Evolutionary conservation across 371 early-diverging fungal genomes (phyloP).

Genomic region (Batkoa obscura): DNA sequence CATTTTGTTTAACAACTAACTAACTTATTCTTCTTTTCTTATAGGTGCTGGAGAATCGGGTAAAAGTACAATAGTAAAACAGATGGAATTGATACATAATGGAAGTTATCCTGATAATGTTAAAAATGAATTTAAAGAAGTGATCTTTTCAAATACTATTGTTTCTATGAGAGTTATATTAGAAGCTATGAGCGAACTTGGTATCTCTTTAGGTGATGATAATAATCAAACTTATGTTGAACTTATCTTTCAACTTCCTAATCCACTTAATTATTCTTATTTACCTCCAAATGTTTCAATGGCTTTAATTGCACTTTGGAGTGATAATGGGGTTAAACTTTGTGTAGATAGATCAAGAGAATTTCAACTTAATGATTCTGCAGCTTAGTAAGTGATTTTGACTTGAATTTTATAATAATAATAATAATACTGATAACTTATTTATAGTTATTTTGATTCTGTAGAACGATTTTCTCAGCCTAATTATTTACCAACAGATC

Average conservation of each 20-base stretch:
- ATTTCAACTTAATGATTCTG: constrained; percentile 82
- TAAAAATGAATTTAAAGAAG: constrained; percentile 73
- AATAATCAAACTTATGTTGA: constrained; percentile 40
- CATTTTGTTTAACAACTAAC: background rate
- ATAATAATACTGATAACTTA: background rate
- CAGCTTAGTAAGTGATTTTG: constrained; percentile 45
- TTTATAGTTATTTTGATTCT: constrained; percentile 64
- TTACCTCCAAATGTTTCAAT: constrained; percentile 54
- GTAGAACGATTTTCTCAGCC: constrained; percentile 69
- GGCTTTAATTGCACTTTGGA: constrained; percentile 66
- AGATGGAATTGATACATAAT: constrained; percentile 92
- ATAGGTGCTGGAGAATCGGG: constrained; percentile 95
- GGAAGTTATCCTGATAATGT: constrained; percentile 75
- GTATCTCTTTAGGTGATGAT: constrained; percentile 33
- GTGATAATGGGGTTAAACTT: constrained; percentile 57
- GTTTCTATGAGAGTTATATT: constrained; percentile 87
- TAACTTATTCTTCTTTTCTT: background rate
- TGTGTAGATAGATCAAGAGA: constrained; percentile 74
- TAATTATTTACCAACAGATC: constrained; percentile 70
- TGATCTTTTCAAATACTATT: constrained; percentile 85
- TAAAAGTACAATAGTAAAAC: constrained; percentile 89
- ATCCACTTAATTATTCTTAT: constrained; percentile 62
- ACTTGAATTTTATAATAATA: no score
- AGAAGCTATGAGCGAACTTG: constrained; percentile 77
- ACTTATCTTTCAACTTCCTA: constrained; percentile 53